Evolutionary conservation across 192 early-diverging fungal species (phyloP), one percentile per base, ranked within the genome.

Genomic region (Martensiomyces pterosporus): DNA sequence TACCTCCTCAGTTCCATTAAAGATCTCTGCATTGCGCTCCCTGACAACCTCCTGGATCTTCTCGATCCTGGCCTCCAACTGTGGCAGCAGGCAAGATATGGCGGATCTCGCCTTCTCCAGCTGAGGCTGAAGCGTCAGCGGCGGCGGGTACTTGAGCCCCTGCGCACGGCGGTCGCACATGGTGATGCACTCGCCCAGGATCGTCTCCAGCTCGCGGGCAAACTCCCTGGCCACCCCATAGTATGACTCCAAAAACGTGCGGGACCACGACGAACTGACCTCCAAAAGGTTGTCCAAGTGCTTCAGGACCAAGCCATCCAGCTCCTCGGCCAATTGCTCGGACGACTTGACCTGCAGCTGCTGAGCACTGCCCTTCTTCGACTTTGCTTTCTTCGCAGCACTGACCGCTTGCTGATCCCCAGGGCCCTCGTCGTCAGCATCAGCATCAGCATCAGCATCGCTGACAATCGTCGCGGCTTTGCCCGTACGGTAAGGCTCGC

Each of bases 211-310:
- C 54, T 77, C 75, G 10, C 67, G 63, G 19, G 64, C 75, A 67
- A 77, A 77, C 63, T 77, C 75, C 3, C 75, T 57, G 17, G 75
- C 75, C n/a, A 77, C 75, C 2, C 67, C 64, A 22, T 71, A 77
- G 64, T 77, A 77, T 47, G 73, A 76, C 44, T 80, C 76, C 10
- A 78, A 54, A 43, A 80, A 80, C 4, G 67, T 62, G 24, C 64
- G 60, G 46, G 72, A 69, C 76, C 76, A 80, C 37, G 67, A 57
- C 9, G 58, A 58, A 52, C 75, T 67, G 16, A 76, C 60, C 24
- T 72, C 79, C 24, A 60, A 57, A 50, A 64, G 36, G 22, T 78
- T 80, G 52, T 78, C 66, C 34, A 80, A 50, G 44, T 80, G 75
- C 25, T 60, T 54, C 24, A 26, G 24, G 42, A 80, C 55, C 9